Evolutionary conservation across 805 yeast species (phyloP).

Genomic region (Kodamaea kakaduensis): DNA sequence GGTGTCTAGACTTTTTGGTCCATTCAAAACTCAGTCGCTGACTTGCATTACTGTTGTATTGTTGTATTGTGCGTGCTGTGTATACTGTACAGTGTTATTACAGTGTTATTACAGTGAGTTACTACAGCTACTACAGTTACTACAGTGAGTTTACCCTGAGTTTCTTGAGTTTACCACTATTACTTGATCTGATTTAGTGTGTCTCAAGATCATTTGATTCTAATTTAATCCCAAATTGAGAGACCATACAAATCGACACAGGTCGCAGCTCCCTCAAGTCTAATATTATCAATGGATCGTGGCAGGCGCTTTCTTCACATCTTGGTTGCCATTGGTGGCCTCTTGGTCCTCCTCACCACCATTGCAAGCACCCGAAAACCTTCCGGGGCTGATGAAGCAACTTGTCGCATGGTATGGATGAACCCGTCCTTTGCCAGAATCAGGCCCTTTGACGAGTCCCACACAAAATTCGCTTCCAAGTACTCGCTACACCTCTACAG

Average conservation of each 20-base stretch:
- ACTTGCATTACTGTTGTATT: too few species aligned
- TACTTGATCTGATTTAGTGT: background rate
- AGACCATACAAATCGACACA: background rate
- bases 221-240: background rate
- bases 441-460: slow-evolving; percentile 64
- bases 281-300: background rate
- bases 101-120: too few species aligned
- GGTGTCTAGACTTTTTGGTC: too few species aligned
- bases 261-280: background rate
- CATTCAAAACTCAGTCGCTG: too few species aligned
- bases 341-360: slow-evolving; percentile 4
- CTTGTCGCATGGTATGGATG: slow-evolving; percentile 73
- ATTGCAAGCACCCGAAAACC: slow-evolving; percentile 15
- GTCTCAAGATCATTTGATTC: background rate
- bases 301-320: slow-evolving; percentile 2
- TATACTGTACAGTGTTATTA: too few species aligned
- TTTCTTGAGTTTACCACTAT: too few species aligned
- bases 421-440: slow-evolving; percentile 78
- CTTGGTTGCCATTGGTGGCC: slow-evolving; percentile 3
- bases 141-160: too few species aligned
- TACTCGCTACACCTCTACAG: slow-evolving; percentile 83
- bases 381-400: slow-evolving; percentile 31
- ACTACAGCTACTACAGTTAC: too few species aligned
- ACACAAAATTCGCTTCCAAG: slow-evolving; percentile 69
- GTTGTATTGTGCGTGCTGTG: too few species aligned